Conservation (phyloP, 805 yeast species). For the Monosporozyma aquatica region DNA sequence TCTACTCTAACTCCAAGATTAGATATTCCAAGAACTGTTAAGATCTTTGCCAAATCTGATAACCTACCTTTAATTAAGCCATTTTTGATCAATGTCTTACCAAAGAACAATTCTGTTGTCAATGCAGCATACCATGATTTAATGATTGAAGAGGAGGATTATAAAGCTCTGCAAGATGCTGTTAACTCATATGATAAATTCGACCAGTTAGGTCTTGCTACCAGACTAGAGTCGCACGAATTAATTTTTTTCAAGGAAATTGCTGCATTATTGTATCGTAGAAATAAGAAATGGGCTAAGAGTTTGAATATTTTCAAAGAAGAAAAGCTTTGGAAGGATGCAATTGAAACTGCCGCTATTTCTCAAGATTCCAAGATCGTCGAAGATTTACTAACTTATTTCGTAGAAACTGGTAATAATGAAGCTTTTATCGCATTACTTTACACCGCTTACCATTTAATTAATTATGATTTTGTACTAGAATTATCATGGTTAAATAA, state of each 20-base stretch:
- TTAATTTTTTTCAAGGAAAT: constrained; percentile 90
- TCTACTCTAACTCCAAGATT: constrained; percentile 78
- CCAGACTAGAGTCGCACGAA: constrained; percentile 84
- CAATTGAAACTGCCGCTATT: constrained; percentile 82
- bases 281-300: constrained; percentile 88
- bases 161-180: constrained; percentile 77
- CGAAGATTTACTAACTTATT: constrained; percentile 79
- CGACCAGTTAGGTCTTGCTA: constrained; percentile 87
- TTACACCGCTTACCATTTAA: constrained; percentile 72
- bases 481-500: constrained; percentile 89
- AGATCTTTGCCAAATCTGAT: constrained; percentile 90
- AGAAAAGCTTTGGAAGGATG: constrained; percentile 91
- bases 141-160: constrained; percentile 92
- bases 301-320: constrained; percentile 80
- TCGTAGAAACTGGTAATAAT: constrained; percentile 93
- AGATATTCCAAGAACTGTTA: constrained; percentile 89
- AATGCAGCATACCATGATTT: constrained; percentile 93
- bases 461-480: constrained; percentile 73
- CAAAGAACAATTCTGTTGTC: constrained; percentile 82
- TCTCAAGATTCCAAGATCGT: constrained; percentile 75
- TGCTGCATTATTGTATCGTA: constrained; percentile 87
- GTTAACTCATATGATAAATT: constrained; percentile 86
- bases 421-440: constrained; percentile 89
- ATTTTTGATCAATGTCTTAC: constrained; percentile 83
- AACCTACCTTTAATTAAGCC: constrained; percentile 94